Base-by-base conservation (phyloP, 2,329 filamentous ascomycete genomes). In the Talaromyces sp. region DNA sequence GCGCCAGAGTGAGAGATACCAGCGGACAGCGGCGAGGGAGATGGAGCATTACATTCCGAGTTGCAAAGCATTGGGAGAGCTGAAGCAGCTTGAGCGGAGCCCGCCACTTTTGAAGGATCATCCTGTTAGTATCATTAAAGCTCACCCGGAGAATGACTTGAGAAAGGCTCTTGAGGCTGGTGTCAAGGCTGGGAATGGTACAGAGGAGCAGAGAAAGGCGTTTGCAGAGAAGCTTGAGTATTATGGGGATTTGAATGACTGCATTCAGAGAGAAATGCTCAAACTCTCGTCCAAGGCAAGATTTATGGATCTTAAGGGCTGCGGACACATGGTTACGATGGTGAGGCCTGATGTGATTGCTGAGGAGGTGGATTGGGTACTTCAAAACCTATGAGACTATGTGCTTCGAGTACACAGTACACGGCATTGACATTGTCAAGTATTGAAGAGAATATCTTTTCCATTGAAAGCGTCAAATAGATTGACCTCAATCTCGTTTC, bases 11-110 rank as follows among this genome's bases (percentile, higher is more conserved):
- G 48, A 46, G 11, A 49, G 47, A 17, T 49, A 55, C 29, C 39
- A 49, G 24, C 33, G 46, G 11, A 49, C 49, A 13, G 32, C 41
- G 20, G 16, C 42, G 27, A 43, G 43, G 19, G 53, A 55, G 42
- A 52, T 52, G 53, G 53, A 52, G 27, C 40, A 55, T 16, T 55
- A 55, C 24, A 32, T 49, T 19, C 13, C 19, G 10, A 49, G 49
- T 16, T 52, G 44, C 14, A 37, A 22, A 24, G 14, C 16, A 1
- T 32, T 55, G 16, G 41, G 41, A 14, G 24, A 11, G n/a, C 49
- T 43, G 30, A 13, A 33, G 13, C 53, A 55, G 35, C 24, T 55
- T 20, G 24, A 32, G 6, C 46, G 49, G n/a, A n/a, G 29, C 39
- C 53, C 53, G 9, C 49, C 44, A 9, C 40, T 55, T 9, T 33